Evolutionary conservation across 2,329 filamentous ascomycete species (phyloP).

Genomic region (Beauveria caledonica): DNA sequence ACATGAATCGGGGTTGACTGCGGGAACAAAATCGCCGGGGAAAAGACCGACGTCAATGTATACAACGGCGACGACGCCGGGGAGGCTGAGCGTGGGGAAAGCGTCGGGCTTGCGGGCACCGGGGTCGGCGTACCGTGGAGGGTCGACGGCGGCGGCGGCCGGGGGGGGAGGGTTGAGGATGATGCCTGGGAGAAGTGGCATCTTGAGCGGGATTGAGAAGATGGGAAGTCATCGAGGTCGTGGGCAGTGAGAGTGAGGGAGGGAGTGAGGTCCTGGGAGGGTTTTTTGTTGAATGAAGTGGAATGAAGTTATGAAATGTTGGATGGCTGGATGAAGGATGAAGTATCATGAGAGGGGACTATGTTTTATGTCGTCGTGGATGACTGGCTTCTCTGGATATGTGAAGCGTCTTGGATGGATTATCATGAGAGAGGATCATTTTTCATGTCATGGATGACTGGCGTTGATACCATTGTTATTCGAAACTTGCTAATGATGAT

Average conservation of each 20-base stretch:
- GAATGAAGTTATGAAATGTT: not conserved
- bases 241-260: conserved; percentile 13
- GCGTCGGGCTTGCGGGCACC: conserved; percentile 56
- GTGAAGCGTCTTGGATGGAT: no score
- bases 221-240: conserved; percentile 62
- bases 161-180: conserved; percentile 39
- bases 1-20: conserved; percentile 15
- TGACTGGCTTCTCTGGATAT: no score
- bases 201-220: conserved; percentile 80
- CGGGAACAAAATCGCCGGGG: conserved; percentile 14
- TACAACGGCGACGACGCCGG: conserved; percentile 16
- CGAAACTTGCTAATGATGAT: not conserved
- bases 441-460: not conserved
- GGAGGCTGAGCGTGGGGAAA: conserved; percentile 46
- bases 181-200: conserved; percentile 42
- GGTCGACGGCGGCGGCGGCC: not conserved
- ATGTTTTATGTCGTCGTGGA: not conserved
- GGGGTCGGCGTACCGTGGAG: conserved; percentile 35
- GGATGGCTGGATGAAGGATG: not conserved
- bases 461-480: not conserved
- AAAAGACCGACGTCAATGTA: conserved; percentile 12
- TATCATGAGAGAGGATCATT: no score
- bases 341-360: not conserved
- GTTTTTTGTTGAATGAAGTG: no score
- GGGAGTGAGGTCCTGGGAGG: no score